Base-by-base conservation (phyloP, 2,329 filamentous ascomycete genomes). In the Dactylellina cionopaga region DNA sequence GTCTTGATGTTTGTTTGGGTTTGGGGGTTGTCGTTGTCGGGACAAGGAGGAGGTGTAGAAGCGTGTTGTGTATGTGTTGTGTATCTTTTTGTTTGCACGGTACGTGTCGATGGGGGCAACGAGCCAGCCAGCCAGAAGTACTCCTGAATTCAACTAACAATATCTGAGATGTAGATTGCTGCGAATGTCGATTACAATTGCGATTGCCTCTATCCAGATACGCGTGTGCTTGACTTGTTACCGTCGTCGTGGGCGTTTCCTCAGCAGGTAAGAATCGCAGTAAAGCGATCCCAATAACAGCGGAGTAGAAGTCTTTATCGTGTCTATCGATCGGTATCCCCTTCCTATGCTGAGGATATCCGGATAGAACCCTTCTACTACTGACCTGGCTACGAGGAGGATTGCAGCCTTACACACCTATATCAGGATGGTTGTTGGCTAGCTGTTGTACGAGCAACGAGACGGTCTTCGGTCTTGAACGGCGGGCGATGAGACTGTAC, bases 241-340 rank as follows among this genome's bases (percentile, higher is more conserved):
- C n/a, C n/a, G n/a, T n/a, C n/a, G n/a, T n/a, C n/a, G n/a, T n/a
- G n/a, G n/a, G n/a, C n/a, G n/a, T n/a, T n/a, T n/a, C n/a, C n/a
- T n/a, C n/a, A n/a, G 17, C 51, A 31, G 64, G 54, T 31, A 41
- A 43, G 66, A 64, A 60, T 72, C 59, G 59, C 68, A 65, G 31
- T 41, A 46, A 60, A 52, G 59, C 68, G 46, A 43, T 58, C 46
- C 59, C 31, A 31, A 39, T n/a, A 35, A 64, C 46, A 64, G 68
- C 58, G n/a, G n/a, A n/a, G n/a, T n/a, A 72, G 68, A 72, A 72
- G 68, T 72, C 68, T 72, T 72, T 72, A 59, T 65, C 68, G 68
- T 72, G 68, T 72, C 68, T 72, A 72, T 72, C 68, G 37, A 31
- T 51, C 44, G 65, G 58, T 71, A 41, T 55, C n/a, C n/a, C n/a